Base-by-base conservation (phyloP, 1,284 basidiomycete species). In the Marasmius fiardii region DNA sequence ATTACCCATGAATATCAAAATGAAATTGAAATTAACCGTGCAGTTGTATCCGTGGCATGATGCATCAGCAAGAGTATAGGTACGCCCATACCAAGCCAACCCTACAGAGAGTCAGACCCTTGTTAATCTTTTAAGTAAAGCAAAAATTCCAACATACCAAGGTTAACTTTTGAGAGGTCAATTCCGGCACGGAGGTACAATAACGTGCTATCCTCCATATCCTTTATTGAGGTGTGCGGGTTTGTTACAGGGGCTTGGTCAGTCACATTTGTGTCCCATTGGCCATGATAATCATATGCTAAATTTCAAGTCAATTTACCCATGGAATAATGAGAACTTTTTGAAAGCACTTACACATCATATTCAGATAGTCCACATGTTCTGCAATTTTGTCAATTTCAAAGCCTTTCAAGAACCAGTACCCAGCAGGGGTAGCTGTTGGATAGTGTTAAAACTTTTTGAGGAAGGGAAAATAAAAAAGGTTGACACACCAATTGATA, bases 391-490 rank as follows among this genome's bases (percentile, higher is more conserved):
- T 67, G 51, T 66, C 60, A 28, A 66, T 63, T 54, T 67, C 62
- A 35, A 66, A 67, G 1, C 66, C 66, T 51, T 62, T 50, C 23
- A 66, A 52, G 58, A 65, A 67, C 65, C 64, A 64, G 35, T 62
- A 66, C 4, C 64, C 64, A 8, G 64, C 64, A 18, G 64, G 64
- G 1, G 64, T 60, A 35, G 62, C 62, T 62, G 37, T 21, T 20
- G 11, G 10, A 26, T 18, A 26, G n/a, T 16, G 11, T 23, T n/a
- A n/a, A n/a, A n/a, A n/a, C n/a, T n/a, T n/a, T n/a, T n/a, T n/a
- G n/a, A n/a, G n/a, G n/a, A n/a, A n/a, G n/a, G n/a, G n/a, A n/a
- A n/a, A n/a, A n/a, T n/a, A n/a, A 24, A 20, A 3, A 11, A 35
- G 41, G 21, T 33, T 14, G 12, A 48, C 58, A 18, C 39, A 63